phyloP scores from a whole-genome alignment of 2,329 filamentous ascomycete species.

The Aspergillus niger region DNA sequence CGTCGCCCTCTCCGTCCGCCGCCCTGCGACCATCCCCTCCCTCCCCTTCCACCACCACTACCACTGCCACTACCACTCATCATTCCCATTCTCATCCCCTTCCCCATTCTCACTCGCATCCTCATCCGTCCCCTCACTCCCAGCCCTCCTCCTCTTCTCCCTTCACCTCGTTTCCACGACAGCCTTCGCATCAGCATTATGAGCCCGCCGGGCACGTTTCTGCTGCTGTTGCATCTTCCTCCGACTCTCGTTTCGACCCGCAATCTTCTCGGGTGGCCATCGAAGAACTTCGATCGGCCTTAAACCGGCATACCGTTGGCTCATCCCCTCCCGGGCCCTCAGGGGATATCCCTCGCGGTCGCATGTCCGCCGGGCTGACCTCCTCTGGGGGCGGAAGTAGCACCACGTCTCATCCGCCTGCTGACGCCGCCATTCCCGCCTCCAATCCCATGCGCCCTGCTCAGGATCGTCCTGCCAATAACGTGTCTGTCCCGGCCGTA shows the following conservation, averaged over 20 bases:
- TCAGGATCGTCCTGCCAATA: slow-evolving; percentile 12
- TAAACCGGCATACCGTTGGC: slow-evolving; percentile 43
- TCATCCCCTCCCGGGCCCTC: slow-evolving; percentile 34
- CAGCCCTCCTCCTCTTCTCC: slow-evolving; percentile 16
- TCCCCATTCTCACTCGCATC: slow-evolving; percentile 15
- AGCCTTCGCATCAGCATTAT: slow-evolving; percentile 30
- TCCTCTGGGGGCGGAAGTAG: slow-evolving; percentile 36
- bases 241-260: slow-evolving; percentile 32
- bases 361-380: slow-evolving; percentile 37
- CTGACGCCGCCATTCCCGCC: slow-evolving; percentile 17
- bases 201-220: slow-evolving; percentile 31
- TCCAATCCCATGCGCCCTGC: slow-evolving; percentile 12
- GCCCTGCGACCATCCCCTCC: slow-evolving; percentile 37
- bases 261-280: slow-evolving; percentile 41
- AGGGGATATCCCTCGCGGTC: slow-evolving; percentile 38
- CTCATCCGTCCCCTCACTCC: slow-evolving; percentile 15
- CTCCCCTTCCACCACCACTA: slow-evolving; percentile 24
- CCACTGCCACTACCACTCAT: slow-evolving; percentile 13
- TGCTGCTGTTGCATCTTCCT: slow-evolving; percentile 14
- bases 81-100: slow-evolving; percentile 23
- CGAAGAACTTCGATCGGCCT: slow-evolving; percentile 44
- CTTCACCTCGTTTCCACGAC: slow-evolving; percentile 16
- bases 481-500: slow-evolving; percentile 16
- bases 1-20: slow-evolving; percentile 45
- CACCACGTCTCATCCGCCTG: slow-evolving; percentile 21